phyloP scores from a whole-genome alignment of 2,329 filamentous ascomycete species.

The Madurella fahalii region DNA sequence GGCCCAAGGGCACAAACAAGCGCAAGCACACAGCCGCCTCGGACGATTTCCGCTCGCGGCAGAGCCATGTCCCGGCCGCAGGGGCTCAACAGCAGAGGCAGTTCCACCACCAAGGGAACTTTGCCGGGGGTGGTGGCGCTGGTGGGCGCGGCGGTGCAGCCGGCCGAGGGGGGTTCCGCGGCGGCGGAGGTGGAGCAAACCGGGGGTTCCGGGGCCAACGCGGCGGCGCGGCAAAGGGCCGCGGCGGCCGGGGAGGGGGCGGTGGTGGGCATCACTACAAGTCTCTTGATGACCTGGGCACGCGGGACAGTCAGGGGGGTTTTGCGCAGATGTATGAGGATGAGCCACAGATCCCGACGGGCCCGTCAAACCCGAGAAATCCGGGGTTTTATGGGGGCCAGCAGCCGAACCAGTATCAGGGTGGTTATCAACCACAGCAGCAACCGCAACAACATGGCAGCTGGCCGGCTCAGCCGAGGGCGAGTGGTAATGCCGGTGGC shows the following conservation, averaged over 20 bases:
- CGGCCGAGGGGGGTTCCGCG: conserved; percentile 36
- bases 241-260: conserved; percentile 37
- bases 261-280: conserved; percentile 52
- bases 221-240: conserved; percentile 30
- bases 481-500: too few relatives aligned
- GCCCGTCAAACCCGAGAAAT: conserved; percentile 16
- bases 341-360: conserved; percentile 20
- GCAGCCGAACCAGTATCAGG: conserved; percentile 7
- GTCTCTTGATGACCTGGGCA: conserved; percentile 63
- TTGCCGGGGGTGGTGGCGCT: conserved; percentile 9
- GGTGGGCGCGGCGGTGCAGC: conserved; percentile 5
- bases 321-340: conserved; percentile 47
- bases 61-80: conserved; percentile 18
- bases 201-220: conserved; percentile 35
- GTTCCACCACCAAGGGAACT: conserved; percentile 30
- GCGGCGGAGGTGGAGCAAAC: conserved; percentile 40
- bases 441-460: background rate
- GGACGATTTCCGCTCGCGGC: conserved; percentile 37
- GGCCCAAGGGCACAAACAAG: conserved; percentile 35
- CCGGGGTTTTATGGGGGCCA: conserved; percentile 14
- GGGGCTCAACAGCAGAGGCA: conserved; percentile 26
- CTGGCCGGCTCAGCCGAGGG: too few relatives aligned
- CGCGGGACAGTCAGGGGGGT: conserved; percentile 43
- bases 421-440: background rate
- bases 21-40: conserved; percentile 59